These are phyloP conservation scores for Calendula officinalis DNA, from an alignment of 129 eudicot species.

Conservation along the genomic window DNA sequence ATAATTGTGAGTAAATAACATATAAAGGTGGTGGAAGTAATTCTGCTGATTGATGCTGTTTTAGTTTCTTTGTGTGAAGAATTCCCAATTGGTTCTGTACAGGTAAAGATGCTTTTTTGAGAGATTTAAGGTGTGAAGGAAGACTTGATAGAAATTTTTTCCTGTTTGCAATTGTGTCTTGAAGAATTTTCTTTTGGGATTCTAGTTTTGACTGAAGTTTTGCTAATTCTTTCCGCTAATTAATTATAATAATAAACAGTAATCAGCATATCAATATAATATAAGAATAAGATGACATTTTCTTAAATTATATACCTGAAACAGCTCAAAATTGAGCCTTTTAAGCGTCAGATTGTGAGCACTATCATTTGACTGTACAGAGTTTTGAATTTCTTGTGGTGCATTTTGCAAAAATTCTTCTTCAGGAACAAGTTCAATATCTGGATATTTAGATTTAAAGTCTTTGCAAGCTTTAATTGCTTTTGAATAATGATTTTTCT, in stretches of 20 bases:
- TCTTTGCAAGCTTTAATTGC: constrained; percentile 97
- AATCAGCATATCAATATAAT: neutral
- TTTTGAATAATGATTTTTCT: constrained; percentile 87
- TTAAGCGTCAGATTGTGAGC: constrained; percentile 86
- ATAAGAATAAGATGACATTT: too few relatives aligned
- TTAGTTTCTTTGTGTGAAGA: constrained; percentile 80
- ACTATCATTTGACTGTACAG: constrained; percentile 53
- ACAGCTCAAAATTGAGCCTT: constrained; percentile 91
- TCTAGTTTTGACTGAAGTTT: constrained; percentile 72
- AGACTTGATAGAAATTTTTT: constrained; percentile 96
- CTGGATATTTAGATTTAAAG: constrained; percentile 90
- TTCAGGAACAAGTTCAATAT: constrained; percentile 91
- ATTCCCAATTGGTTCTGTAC: constrained; percentile 87
- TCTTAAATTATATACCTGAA: constrained; percentile 52
- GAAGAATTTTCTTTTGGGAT: constrained; percentile 70
- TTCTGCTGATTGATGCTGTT: constrained; percentile 85
- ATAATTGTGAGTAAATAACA: constrained; percentile 74
- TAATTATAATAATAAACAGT: neutral
- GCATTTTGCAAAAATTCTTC: constrained; percentile 80
- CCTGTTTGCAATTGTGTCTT: constrained; percentile 79
- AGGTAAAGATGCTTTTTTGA: constrained; percentile 93
- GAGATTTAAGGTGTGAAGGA: constrained; percentile 95
- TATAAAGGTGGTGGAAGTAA: constrained; percentile 97
- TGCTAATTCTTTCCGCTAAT: constrained; percentile 87
- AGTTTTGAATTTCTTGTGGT: constrained; percentile 71